Base-by-base conservation (phyloP, 2,329 filamentous ascomycete genomes). In the Epichloe sp. region DNA sequence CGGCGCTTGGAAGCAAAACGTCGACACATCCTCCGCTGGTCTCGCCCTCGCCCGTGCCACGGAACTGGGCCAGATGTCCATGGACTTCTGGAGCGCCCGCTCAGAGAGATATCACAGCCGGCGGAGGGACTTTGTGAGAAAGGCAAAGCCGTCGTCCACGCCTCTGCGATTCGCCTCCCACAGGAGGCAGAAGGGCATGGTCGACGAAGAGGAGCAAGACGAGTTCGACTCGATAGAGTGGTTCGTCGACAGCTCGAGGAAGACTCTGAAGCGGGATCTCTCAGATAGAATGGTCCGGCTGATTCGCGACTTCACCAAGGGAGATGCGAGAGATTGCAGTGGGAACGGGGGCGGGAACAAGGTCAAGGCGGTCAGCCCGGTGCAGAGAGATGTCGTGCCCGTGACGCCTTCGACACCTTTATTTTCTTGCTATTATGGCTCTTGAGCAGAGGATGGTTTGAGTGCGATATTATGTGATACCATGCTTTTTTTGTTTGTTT, bases 1-100 rank as follows among this genome's bases (percentile, higher is more conserved):
- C 15, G 53, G 53, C 6, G 41, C 47, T 2, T 71, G 69, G 68
- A 71, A 70, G 54, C 53, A 51, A 35, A 62, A 60, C 19, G 57
- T 64, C 8, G 63, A 70, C 46, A 53, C 68, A 14, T 63, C 65
- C 0, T 51, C 62, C 0, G 50, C 60, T 1, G 61, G 60, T 1
- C 62, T 70, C 5, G 64, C 65, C 1, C 56, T 53, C 4, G 63
- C 64, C 3, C 62, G 68, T 26, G 64, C 64, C 0, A 53, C 58
- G 10, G 69, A 71, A 57, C 61, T 71, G 0, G 64, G 62, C 5
- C 64, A 71, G 53, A 70, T 71, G 68, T 60, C 63, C 38, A 65
- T 66, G 46, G 69, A 71, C 58, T 71, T 71, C 55, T 71, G 67
- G 68, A 65, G 64, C 23, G 55, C 66, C 1, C 60, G 68, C 5